Evolutionary conservation across 495 filamentous ascomycete genomes (phyloP).

Genomic region (Hypoxylon lenormandii): DNA sequence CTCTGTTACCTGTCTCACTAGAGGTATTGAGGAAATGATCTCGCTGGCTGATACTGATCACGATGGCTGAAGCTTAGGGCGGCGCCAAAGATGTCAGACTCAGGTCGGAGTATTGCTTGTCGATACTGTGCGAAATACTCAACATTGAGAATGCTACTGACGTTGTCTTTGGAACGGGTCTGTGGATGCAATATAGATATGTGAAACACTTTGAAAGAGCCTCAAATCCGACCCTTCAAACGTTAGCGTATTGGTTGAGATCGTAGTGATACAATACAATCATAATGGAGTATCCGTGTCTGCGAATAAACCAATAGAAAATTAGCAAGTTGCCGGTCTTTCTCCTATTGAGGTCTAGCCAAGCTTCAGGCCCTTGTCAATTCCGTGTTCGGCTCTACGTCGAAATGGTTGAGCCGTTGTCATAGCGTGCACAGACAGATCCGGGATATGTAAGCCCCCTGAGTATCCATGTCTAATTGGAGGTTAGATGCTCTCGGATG

Average conservation of each 20-base stretch:
- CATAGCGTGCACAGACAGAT: background rate
- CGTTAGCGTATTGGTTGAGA: slow-evolving; percentile 28
- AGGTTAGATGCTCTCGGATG: slow-evolving; percentile 2
- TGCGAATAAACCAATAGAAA: slow-evolving; percentile 14
- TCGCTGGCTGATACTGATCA: slow-evolving; percentile 10
- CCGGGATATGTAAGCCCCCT: too few relatives aligned
- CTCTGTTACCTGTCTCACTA: slow-evolving; percentile 34
- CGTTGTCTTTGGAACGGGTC: slow-evolving; percentile 23
- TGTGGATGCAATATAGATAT: slow-evolving; percentile 10
- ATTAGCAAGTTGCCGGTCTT: slow-evolving; percentile 2
- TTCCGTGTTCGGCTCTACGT: slow-evolving; percentile 16
- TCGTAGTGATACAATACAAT: slow-evolving; percentile 25
- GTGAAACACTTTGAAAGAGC: slow-evolving; percentile 29
- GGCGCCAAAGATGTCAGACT: slow-evolving; percentile 24
- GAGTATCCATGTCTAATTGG: background rate
- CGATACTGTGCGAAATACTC: background rate
- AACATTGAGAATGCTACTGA: slow-evolving; percentile 14
- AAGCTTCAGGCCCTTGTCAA: slow-evolving; percentile 25
- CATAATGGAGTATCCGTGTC: slow-evolving; percentile 15
- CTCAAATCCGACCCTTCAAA: slow-evolving; percentile 42
- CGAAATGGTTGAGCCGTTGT: slow-evolving; percentile 13
- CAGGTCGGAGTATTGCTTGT: slow-evolving; percentile 3
- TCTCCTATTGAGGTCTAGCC: slow-evolving; percentile 14
- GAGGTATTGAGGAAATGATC: slow-evolving; percentile 35
- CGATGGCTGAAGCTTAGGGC: slow-evolving; percentile 19